Evolutionary conservation across 2,329 filamentous ascomycete species (phyloP), one percentile per base, ranked within the genome.

Genomic region (Colletotrichum tamarilloi): DNA sequence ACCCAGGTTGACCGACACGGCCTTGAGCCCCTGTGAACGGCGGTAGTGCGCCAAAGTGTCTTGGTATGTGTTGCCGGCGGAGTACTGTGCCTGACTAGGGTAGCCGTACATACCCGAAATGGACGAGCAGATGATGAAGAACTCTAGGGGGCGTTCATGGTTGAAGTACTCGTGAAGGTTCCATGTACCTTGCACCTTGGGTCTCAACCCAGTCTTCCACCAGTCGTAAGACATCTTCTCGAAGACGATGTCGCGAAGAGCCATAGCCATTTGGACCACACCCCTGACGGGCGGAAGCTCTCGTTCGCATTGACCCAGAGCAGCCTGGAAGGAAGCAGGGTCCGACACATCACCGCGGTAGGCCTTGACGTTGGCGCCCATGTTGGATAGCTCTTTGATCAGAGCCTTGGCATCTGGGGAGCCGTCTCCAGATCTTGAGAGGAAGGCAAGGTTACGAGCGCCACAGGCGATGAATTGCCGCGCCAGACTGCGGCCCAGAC

Each of bases 211-310:
- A 3, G 80, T 75, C 8, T 75, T 73, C 85, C 87, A 90, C 63
- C 85, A 80, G 1, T 80, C 78, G 70, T 82, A 83, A 0, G 80
- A 81, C 87, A 90, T 89, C 74, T 84, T 84, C 24, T 84, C 80
- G 68, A 88, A 89, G 1, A 86, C 77, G 2, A 81, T 79, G 73
- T 90, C 88, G 24, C 77, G 68, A n/a, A 76, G 74, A 14, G 24
- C 58, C 52, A 65, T 57, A 7, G 67, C 59, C 3, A 55, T 28
- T 6, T 69, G 67, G 7, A 69, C 14, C 2, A 69, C 60, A 26
- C 67, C 67, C 28, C n/a, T 58, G 60, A 68, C 30, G 6, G 70
- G 60, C 4, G 78, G 76, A 8, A 85, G 78, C 16, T 80, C 79
- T 73, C 77, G 9, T 62, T 6, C 65, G 73, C 75, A 75, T 28